Conservation (phyloP, 2,329 filamentous ascomycete genomes). For the Malbranchea cinnamomea region DNA sequence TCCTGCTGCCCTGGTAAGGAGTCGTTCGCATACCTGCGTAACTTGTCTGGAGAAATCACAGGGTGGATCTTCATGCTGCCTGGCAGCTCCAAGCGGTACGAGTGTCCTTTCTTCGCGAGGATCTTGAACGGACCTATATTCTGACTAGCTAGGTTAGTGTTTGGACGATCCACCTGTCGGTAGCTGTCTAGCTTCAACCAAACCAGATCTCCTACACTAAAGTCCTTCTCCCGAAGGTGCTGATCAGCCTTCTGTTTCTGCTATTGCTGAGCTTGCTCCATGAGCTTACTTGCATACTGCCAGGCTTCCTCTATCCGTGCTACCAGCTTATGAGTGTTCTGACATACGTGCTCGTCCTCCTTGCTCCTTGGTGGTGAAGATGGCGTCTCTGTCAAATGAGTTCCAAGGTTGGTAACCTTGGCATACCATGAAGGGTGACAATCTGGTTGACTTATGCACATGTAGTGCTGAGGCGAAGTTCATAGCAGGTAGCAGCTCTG, state of each 20-base stretch:
- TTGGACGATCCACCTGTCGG: background rate
- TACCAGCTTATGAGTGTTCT: too few species aligned
- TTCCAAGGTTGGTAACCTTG: slow-evolving; percentile 4
- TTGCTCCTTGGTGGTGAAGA: background rate
- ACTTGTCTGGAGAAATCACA: slow-evolving; percentile 4
- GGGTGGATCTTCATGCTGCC: slow-evolving; percentile 3
- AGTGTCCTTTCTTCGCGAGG: slow-evolving; percentile 1
- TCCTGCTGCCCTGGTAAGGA: background rate
- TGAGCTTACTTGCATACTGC: slow-evolving; percentile 1
- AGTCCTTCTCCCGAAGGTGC: slow-evolving; percentile 2
- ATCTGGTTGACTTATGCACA: slow-evolving; percentile 1
- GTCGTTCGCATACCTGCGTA: background rate
- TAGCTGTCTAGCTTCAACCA: background rate
- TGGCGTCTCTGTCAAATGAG: slow-evolving; percentile 4
- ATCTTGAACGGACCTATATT: slow-evolving; percentile 2
- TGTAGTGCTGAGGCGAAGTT: slow-evolving; percentile 2
- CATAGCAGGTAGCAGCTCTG: slow-evolving; percentile 9
- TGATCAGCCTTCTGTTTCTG: slow-evolving; percentile 1
- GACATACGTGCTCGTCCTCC: too few species aligned
- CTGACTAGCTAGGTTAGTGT: slow-evolving; percentile 1
- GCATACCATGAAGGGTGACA: slow-evolving; percentile 2
- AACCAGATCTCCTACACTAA: slow-evolving; percentile 2
- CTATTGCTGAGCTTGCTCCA: background rate
- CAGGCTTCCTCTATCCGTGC: slow-evolving; percentile 2
- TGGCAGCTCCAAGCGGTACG: slow-evolving; percentile 1